Evolutionary conservation across 2,329 filamentous ascomycete species (phyloP), one percentile per base, ranked within the genome.

Genomic region (Shiraia sp.): DNA sequence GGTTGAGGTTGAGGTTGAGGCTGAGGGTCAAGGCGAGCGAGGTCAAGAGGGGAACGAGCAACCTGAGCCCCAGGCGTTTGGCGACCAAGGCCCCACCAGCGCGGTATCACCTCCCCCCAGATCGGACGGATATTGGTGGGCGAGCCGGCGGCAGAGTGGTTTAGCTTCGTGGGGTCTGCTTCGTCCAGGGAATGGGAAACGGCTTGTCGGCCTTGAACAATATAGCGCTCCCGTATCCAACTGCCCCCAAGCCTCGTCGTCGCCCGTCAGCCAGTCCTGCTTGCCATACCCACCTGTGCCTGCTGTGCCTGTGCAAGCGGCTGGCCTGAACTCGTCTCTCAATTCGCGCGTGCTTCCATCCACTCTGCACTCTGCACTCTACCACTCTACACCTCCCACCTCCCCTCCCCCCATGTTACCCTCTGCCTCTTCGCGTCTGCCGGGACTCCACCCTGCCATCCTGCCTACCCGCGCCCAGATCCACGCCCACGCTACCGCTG

Each of bases 201-300:
- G 33, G 23, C n/a, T 13, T 17, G 27, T 28, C 35, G 38, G 43
- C 38, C 40, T 33, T 33, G 32, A 29, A 37, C 43, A 37, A 35
- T 44, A 38, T 40, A 31, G 25, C 44, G 29, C 17, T 22, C 28
- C 45, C 45, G 39, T 30, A 31, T 33, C 38, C 45, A 32, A 34
- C 40, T 17, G 22, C 9, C 42, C 38, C 38, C 42, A 42, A 40
- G 42, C 41, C 47, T 50, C 39, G 42, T 42, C 22, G 25, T 47
- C 50, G 42, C 45, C 43, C 29, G 26, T n/a, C 50, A 42, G 43
- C 41, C 39, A 40, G 45, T 38, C 41, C 32, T 41, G 32, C 42
- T 36, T 36, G 27, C 31, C 31, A 10, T 32, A 35, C 36, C 40
- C 32, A 36, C 38, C 37, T 45, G 28, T 36, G 35, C 27, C 45